Base-by-base conservation (phyloP, 805 yeast species). In the Lipomyces oligophaga region DNA sequence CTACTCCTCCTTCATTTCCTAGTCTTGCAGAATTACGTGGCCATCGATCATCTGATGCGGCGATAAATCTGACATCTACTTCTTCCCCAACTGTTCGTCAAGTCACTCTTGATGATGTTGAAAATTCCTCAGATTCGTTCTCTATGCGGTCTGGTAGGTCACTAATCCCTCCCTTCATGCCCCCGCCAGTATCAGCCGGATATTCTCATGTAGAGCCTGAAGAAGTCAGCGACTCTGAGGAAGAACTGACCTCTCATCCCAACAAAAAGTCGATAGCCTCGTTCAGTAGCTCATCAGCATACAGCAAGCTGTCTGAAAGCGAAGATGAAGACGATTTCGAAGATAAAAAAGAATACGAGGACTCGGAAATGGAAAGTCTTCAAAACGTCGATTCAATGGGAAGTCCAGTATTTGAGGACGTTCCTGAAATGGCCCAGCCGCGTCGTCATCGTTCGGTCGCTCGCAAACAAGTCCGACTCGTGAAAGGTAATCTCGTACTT, bases 401-500 rank as follows among this genome's bases (percentile, higher is more conserved):
- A 20, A 41, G 48, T 24, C 52, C 55, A 8, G 41, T 35, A 5
- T 27, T 47, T 28, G 55, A 47, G 22, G 33, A 49, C 4, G 54
- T 52, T 13, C 56, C 56, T 10, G 44, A 40, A 10, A 38, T 42
- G 37, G 54, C 56, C 4, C 56, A 52, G 34, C 56, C 56, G 7
- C 41, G 79, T 41, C 78, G 86, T 59, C 82, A 83, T 55, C 81
- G 81, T 59, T 77, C 85, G 2, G 74, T 77, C 55, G 74, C 81
- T 35, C 77, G 81, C 60, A 83, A 88, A 60, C 83, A 84, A 58
- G 86, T 85, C 63, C 68, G 80, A 60, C 76, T 88, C 38, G 84
- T 81, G 47, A 72, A 81, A 42, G 94, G 96, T 59, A 80, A 90
- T 59, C 76, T 93, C 63, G 87, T 89, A 10, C 73, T 93, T 45